A percentile compares a stretch with the other conserved stretches of the same genome.
phyloP scores from a whole-genome alignment of 2,329 filamentous ascomycete genomes.

The Lasiodiplodia citricola region DNA sequence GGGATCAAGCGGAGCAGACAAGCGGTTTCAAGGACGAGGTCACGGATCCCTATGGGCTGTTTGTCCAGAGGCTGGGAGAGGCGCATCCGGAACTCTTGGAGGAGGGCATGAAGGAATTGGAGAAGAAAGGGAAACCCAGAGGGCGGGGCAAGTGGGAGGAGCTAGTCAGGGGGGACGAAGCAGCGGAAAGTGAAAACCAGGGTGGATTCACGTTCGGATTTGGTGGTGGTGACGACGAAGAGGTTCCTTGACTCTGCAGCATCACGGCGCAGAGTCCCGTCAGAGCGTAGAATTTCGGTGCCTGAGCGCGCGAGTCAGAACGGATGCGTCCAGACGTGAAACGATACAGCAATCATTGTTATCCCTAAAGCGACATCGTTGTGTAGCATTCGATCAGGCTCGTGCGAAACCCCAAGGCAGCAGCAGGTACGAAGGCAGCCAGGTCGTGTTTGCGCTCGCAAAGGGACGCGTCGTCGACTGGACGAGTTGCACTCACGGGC shows the following conservation, averaged over 20 bases:
- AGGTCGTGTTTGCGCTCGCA: neutral
- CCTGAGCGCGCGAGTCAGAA: constrained; percentile 6
- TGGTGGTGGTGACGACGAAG: constrained; percentile 59
- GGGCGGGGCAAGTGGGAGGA: constrained; percentile 78
- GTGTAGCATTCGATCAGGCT: constrained; percentile 3
- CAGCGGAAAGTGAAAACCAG: constrained; percentile 48
- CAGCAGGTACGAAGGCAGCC: neutral
- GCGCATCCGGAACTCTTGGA: constrained; percentile 68
- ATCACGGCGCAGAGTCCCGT: constrained; percentile 5
- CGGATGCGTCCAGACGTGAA: constrained; percentile 16
- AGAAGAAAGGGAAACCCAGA: constrained; percentile 65
- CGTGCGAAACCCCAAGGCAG: neutral
- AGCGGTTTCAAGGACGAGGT: constrained; percentile 81
- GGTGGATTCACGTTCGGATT: constrained; percentile 67
- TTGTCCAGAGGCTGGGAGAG: constrained; percentile 70
- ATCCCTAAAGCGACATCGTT: neutral
- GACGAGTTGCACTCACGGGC: neutral
- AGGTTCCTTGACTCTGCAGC: constrained; percentile 42
- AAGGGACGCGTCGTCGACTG: neutral
- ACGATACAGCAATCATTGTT: constrained; percentile 16
- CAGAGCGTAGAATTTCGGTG: constrained; percentile 10
- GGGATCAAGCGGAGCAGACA: constrained; percentile 82
- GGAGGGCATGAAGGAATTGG: constrained; percentile 67
- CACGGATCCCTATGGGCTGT: constrained; percentile 73
- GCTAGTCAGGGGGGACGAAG: constrained; percentile 64